phyloP scores from a whole-genome alignment of 2,329 filamentous ascomycete species.

The Xylaria sp. region DNA sequence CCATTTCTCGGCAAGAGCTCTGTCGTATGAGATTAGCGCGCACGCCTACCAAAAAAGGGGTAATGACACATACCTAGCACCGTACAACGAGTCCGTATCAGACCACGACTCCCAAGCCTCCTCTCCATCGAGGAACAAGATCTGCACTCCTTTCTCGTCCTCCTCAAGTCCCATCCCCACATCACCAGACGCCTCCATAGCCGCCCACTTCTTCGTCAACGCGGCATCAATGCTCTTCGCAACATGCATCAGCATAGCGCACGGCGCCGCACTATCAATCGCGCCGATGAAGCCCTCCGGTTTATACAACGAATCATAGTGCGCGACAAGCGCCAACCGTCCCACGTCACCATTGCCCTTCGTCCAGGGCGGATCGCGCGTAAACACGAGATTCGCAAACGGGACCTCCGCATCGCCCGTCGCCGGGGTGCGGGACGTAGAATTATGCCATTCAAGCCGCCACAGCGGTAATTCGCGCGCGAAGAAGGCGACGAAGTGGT shows the following conservation, averaged over 20 bases:
- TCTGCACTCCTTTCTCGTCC: slow-evolving; percentile 77
- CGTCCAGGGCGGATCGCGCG: slow-evolving; percentile 81
- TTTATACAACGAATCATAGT: slow-evolving; percentile 81
- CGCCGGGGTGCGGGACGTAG: slow-evolving; percentile 74
- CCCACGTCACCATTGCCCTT: slow-evolving; percentile 63
- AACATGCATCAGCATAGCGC: slow-evolving; percentile 86
- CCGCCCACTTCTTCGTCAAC: slow-evolving; percentile 74
- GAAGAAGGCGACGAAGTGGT: slow-evolving; percentile 85
- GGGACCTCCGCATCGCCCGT: slow-evolving; percentile 66
- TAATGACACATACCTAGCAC: slow-evolving; percentile 57
- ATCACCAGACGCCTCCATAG: slow-evolving; percentile 58
- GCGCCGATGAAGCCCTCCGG: slow-evolving; percentile 89
- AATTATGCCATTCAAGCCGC: slow-evolving; percentile 81
- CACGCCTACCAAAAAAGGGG: no score
- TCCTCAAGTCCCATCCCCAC: slow-evolving; percentile 57
- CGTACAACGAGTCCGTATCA: slow-evolving; percentile 78
- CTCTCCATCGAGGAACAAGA: slow-evolving; percentile 87
- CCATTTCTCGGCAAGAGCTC: slow-evolving; percentile 76
- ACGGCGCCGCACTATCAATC: slow-evolving; percentile 88
- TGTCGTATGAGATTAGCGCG: slow-evolving; percentile 19
- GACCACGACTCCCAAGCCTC: slow-evolving; percentile 85
- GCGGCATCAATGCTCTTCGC: slow-evolving; percentile 75
- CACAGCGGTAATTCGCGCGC: slow-evolving; percentile 66
- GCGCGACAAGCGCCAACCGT: slow-evolving; percentile 79
- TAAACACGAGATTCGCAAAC: slow-evolving; percentile 82